phyloP scores from a whole-genome alignment of 345 rosid genomes.

The Aquilaria sinensis region DNA sequence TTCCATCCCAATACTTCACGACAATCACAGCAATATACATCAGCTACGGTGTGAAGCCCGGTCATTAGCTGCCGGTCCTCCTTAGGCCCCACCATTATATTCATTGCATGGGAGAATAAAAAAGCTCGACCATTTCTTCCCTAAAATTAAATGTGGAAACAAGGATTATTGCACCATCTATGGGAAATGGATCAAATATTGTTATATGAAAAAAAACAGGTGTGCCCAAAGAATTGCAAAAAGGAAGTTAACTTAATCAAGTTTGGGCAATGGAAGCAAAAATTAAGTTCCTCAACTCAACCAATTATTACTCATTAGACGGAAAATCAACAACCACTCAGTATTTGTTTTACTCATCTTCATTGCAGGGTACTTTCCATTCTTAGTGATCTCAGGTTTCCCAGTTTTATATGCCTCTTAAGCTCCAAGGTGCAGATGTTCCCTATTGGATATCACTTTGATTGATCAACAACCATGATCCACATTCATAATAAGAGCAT shows the following conservation, averaged over 20 bases:
- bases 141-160: conserved; percentile 16
- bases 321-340: background rate
- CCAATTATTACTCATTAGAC: background rate
- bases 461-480: background rate
- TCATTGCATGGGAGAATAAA: conserved; percentile 35
- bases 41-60: conserved; percentile 37
- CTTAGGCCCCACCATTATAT: conserved; percentile 27
- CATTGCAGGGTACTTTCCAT: background rate
- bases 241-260: background rate
- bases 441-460: background rate
- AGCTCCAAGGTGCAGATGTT: background rate
- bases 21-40: conserved; percentile 30
- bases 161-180: background rate
- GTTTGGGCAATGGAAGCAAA: background rate
- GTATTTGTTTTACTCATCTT: background rate
- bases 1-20: conserved; percentile 35
- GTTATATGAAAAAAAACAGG: background rate
- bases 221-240: background rate
- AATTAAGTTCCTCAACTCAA: background rate
- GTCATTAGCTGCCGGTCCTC: conserved; percentile 35
- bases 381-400: background rate
- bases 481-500: background rate
- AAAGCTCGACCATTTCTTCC: conserved; percentile 37
- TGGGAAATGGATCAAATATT: background rate
- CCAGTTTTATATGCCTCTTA: background rate